Base-by-base conservation (phyloP, 257 asterid genomes). In the Jasminum sambac region DNA sequence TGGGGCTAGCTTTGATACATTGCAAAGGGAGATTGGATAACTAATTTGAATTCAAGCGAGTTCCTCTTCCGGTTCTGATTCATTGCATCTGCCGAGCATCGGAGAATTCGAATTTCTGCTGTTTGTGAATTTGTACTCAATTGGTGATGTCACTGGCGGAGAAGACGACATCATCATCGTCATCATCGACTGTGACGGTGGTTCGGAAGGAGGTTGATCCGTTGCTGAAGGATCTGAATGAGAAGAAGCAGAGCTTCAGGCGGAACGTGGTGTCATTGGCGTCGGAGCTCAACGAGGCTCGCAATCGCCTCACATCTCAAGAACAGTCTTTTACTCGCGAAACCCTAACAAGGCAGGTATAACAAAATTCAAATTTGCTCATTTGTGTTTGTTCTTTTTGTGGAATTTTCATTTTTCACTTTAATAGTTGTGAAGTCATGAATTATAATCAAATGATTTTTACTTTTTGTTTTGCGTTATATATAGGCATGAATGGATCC, bases 261-360 rank as follows among this genome's bases (percentile, higher is more conserved):
- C 88, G 88, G 78, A 89, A 83, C 88, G 96, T 90, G 71, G 96
- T 84, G 75, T 85, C 89, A 7, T 81, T 92, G 26, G 98, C 96
- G 79, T 84, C 88, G 73, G 98, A 88, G 91, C 90, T 90, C 21
- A 90, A 88, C 87, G 96, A 86, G 63, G 85, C 86, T 24, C 89
- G 98, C 65, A 63, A 78, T 74, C 91, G 95, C 30, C 85, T 92
- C 13, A 85, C 91, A 68, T 69, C 82, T 64, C 89, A 86, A 52
- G 95, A 88, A 55, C 87, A 83, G 76, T 82, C 81, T 37, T 76
- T 73, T 71, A 87, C 79, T 64, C 75, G 76, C 24, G 92, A 90
- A 84, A 76, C 84, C 74, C 77, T 78, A 64, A 85, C 82, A 23
- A 81, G 96, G 40, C 90, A 92, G 96, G 98, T 72, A 76, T 41